phyloP scores from a whole-genome alignment of 345 rosid species.

The Lumnitzera littorea region DNA sequence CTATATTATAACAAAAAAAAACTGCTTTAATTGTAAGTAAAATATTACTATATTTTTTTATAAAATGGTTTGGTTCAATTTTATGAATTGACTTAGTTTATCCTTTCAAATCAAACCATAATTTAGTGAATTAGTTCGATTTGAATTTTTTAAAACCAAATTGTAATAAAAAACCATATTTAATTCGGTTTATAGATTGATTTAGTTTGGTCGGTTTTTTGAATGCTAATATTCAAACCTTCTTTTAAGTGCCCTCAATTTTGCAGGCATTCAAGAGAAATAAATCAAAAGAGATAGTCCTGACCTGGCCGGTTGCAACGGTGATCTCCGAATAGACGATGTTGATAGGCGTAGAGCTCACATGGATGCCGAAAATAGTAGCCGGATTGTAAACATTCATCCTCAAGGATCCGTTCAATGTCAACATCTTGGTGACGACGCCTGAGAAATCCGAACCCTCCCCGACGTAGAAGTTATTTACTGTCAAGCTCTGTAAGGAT shows the following conservation, averaged over 20 bases:
- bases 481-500: slow-evolving; percentile 52
- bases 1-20: no score
- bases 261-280: background rate
- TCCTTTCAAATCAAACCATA: no score
- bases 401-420: slow-evolving; percentile 56
- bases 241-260: background rate
- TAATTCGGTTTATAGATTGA: no score
- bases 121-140: no score
- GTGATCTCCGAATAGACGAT: slow-evolving; percentile 49
- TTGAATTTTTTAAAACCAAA: no score
- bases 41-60: no score
- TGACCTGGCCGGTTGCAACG: slow-evolving; percentile 63
- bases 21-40: no score
- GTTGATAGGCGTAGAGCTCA: slow-evolving; percentile 53
- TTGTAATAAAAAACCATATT: no score
- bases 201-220: no score
- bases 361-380: slow-evolving; percentile 65
- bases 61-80: no score
- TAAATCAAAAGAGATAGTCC: background rate
- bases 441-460: slow-evolving; percentile 75
- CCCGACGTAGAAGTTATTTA: slow-evolving; percentile 50
- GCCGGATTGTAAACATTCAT: slow-evolving; percentile 68
- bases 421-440: slow-evolving; percentile 61
- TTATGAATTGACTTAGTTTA: no score
- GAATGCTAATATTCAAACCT: background rate